Conservation (phyloP, 768 basidiomycete species). For the Amanita pseudoporphyria region DNA sequence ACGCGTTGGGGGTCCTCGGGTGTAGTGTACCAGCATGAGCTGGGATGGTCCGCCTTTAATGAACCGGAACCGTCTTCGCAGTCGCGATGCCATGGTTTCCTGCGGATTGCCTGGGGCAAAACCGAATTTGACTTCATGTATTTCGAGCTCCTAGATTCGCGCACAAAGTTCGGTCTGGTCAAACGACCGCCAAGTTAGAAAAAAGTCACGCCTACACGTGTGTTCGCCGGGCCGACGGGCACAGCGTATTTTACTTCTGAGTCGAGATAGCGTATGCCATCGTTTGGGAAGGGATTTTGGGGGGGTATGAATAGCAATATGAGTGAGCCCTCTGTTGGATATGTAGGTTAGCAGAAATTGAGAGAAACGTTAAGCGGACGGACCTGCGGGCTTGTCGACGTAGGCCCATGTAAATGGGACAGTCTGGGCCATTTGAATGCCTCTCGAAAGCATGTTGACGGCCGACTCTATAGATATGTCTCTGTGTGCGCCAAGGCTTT, state of each 20-base stretch:
- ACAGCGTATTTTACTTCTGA: conserved; percentile 53
- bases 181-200: no score
- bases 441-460: conserved; percentile 50
- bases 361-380: no score
- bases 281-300: conserved; percentile 54
- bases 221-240: conserved; percentile 27
- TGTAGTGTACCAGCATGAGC: conserved; percentile 71
- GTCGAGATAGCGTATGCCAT: conserved; percentile 73
- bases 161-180: no score
- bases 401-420: conserved; percentile 65
- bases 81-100: conserved; percentile 56
- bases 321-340: conserved; percentile 50
- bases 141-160: conserved; percentile 58
- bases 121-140: conserved; percentile 63
- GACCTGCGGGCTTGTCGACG: conserved; percentile 71
- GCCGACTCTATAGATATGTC: conserved; percentile 50
- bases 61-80: conserved; percentile 65
- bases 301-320: conserved; percentile 57
- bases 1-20: conserved; percentile 55
- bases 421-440: conserved; percentile 42
- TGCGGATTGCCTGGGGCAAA: conserved; percentile 53
- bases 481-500: conserved; percentile 46
- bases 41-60: conserved; percentile 63
- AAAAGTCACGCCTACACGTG: conserved; percentile 50
- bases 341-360: no score